These are phyloP conservation scores for Thelonectria rubi DNA, from an alignment of 2,329 filamentous ascomycete species.

Conservation along the genomic window DNA sequence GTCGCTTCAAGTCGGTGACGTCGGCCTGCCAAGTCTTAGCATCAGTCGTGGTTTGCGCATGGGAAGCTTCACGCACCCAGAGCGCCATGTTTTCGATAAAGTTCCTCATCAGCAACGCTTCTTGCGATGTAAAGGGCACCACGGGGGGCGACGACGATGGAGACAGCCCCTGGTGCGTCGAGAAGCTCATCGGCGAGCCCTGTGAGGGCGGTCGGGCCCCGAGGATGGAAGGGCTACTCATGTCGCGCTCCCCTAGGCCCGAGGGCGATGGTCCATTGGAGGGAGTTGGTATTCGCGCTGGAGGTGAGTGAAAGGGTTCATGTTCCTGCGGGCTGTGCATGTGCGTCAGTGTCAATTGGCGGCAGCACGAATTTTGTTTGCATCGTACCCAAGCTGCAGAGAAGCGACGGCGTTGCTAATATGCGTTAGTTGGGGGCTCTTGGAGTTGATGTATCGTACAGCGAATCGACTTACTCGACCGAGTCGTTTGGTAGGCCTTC, in stretches of 20 bases:
- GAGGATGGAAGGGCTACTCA: slow-evolving; percentile 9
- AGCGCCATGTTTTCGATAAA: slow-evolving; percentile 29
- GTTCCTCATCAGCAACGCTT: slow-evolving; percentile 26
- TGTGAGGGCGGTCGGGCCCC: slow-evolving; percentile 16
- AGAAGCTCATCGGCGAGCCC: slow-evolving; percentile 20
- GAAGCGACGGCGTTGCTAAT: neutral
- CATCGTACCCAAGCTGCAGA: slow-evolving; percentile 10
- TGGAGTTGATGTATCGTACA: neutral
- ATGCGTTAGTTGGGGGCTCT: neutral
- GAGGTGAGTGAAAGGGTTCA: slow-evolving; percentile 7
- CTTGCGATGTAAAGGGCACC: slow-evolving; percentile 20
- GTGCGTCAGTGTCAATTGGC: neutral
- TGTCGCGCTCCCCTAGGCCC: neutral
- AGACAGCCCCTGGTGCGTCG: slow-evolving; percentile 18
- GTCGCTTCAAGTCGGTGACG: slow-evolving; percentile 26
- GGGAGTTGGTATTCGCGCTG: slow-evolving; percentile 2
- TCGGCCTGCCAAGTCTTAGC: slow-evolving; percentile 19
- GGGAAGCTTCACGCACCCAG: slow-evolving; percentile 10
- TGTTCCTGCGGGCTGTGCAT: slow-evolving; percentile 9
- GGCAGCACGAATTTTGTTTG: neutral
- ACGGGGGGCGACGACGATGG: slow-evolving; percentile 15
- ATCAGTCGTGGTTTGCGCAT: neutral
- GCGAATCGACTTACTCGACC: slow-evolving; percentile 5
- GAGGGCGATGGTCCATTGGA: neutral
- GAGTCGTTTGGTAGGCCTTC: neutral